These are phyloP conservation scores for Pythium plurisporium DNA, from an alignment of 352 stramenopile genomes.

Conservation along the genomic window DNA sequence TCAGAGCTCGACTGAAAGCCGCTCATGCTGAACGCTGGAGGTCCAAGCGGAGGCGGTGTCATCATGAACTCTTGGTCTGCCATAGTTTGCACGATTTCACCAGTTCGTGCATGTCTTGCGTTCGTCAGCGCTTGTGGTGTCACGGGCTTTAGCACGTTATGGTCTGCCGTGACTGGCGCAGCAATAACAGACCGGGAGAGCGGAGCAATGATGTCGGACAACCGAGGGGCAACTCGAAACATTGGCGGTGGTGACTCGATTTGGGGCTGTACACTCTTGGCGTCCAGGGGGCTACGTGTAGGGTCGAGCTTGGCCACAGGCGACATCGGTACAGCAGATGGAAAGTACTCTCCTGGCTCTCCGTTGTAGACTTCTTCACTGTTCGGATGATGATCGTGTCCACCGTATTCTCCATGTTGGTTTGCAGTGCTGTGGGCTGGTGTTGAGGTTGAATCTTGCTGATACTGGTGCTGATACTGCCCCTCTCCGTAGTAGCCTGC, in stretches of 20 bases:
- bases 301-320: constrained; percentile 6
- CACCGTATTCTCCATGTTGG: neutral
- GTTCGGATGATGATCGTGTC: too few relatives aligned
- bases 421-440: neutral
- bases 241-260: constrained; percentile 8
- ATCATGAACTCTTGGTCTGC: constrained; percentile 6
- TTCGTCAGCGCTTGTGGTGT: constrained; percentile 11
- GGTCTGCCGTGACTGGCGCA: neutral
- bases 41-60: constrained; percentile 7
- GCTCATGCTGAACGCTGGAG: constrained; percentile 18
- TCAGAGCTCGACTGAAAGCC: neutral
- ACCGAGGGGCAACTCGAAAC: constrained; percentile 14
- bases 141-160: constrained; percentile 19
- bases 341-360: too few relatives aligned
- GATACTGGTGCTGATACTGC: neutral
- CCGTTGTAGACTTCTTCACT: too few relatives aligned
- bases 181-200: constrained; percentile 9
- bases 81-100: neutral
- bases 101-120: neutral
- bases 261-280: neutral
- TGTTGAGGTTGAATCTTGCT: neutral
- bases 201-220: constrained; percentile 20
- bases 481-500: neutral
- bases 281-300: neutral
- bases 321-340: neutral